Conservation (phyloP, 345 rosid genomes). For the Combretum micranthum region DNA sequence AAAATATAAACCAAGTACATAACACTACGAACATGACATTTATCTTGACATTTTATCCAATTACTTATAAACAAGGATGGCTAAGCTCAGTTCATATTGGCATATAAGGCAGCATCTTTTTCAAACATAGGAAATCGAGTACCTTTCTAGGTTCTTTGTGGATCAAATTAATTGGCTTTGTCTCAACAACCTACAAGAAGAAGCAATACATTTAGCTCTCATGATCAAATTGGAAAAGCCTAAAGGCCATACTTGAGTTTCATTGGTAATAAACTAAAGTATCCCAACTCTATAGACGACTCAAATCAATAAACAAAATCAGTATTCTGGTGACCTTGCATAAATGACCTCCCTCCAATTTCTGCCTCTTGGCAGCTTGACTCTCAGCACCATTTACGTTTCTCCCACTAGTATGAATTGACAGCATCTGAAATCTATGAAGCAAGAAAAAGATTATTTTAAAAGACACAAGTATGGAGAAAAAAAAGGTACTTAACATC, state of each 20-base stretch:
- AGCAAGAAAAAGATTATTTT: slow-evolving; percentile 3
- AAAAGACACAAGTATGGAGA: slow-evolving; percentile 1
- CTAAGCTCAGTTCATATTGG: not conserved
- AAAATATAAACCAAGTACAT: no score
- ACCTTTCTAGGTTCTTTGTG: slow-evolving; percentile 84
- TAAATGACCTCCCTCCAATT: slow-evolving; percentile 78
- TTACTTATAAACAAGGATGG: no score
- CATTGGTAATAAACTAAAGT: no score
- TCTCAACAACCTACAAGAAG: slow-evolving; percentile 50
- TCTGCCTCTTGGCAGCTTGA: slow-evolving; percentile 95
- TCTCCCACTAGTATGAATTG: slow-evolving; percentile 31
- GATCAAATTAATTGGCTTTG: slow-evolving; percentile 44
- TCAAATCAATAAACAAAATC: slow-evolving; percentile 6
- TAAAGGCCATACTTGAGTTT: not conserved
- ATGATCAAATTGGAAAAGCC: not conserved
- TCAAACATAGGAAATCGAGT: slow-evolving; percentile 10
- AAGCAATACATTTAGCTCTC: slow-evolving; percentile 7
- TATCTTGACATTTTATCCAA: not conserved
- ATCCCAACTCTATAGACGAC: not conserved
- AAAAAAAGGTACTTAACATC: not conserved
- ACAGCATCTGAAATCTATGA: slow-evolving; percentile 40
- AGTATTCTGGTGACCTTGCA: slow-evolving; percentile 40
- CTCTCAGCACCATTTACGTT: slow-evolving; percentile 40
- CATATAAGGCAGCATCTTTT: not conserved
- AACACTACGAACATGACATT: not conserved